These are phyloP conservation scores for Carpinus viminea DNA, from an alignment of 306 rosid species.

Conservation along the genomic window DNA sequence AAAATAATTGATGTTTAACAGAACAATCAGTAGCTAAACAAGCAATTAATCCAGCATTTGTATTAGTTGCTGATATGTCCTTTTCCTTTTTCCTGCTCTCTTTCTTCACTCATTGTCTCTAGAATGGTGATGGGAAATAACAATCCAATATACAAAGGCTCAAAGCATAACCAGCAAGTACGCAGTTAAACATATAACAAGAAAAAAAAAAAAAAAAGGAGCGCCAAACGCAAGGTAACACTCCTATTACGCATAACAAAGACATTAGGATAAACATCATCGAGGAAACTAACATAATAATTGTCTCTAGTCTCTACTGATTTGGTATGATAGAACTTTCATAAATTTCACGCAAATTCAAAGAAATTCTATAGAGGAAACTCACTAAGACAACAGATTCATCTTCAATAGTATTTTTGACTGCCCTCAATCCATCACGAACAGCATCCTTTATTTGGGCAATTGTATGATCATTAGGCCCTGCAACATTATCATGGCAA, in stretches of 20 bases:
- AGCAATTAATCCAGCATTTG: not conserved
- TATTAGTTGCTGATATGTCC: not conserved
- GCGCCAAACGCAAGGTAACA: not conserved
- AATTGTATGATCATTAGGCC: slow-evolving; percentile 97
- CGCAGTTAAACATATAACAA: not conserved
- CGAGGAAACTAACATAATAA: not conserved
- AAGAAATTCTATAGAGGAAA: not conserved
- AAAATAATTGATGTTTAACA: not conserved
- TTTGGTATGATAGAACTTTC: not conserved
- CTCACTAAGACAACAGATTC: slow-evolving; percentile 83
- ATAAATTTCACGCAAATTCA: not conserved
- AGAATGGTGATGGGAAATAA: not conserved
- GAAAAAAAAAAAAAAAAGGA: no score
- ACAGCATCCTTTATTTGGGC: slow-evolving; percentile 99
- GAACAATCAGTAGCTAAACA: not conserved
- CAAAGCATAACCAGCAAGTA: not conserved
- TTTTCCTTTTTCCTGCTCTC: not conserved
- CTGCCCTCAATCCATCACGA: slow-evolving; percentile 96
- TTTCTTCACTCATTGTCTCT: not conserved
- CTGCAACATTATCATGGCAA: slow-evolving; percentile 45
- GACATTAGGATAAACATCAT: not conserved
- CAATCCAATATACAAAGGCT: not conserved
- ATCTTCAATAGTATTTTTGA: slow-evolving; percentile 95
- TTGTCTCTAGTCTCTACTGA: not conserved
- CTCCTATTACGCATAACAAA: not conserved